These are phyloP conservation scores for Chimonanthus salicifolius DNA, from an alignment of 164 flowering plant genomes.

Conservation along the genomic window DNA sequence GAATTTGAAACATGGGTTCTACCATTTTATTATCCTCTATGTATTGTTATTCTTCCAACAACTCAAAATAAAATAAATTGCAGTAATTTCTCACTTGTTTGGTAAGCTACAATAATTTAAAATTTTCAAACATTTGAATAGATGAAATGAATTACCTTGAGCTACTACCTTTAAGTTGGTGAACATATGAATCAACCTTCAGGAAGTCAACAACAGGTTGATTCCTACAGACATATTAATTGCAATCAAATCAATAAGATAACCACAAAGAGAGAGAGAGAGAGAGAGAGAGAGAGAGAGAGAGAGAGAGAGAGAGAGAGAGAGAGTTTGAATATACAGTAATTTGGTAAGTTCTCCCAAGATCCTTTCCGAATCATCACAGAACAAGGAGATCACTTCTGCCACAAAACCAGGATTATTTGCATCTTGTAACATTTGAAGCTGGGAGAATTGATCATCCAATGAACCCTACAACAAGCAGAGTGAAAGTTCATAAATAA, in stretches of 20 bases:
- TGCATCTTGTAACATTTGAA: slow-evolving; percentile 23
- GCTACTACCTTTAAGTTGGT: slow-evolving; percentile 29
- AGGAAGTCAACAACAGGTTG: slow-evolving; percentile 18
- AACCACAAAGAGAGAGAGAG: too few relatives aligned
- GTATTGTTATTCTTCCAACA: not conserved
- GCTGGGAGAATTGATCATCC: slow-evolving; percentile 25
- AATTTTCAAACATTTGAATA: too few relatives aligned
- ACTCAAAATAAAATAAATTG: not conserved
- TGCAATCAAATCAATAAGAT: not conserved
- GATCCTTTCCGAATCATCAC: slow-evolving; percentile 18
- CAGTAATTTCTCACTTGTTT: not conserved
- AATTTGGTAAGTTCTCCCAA: slow-evolving; percentile 16
- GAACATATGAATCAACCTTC: slow-evolving; percentile 20
- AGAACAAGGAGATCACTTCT: slow-evolving; percentile 23
- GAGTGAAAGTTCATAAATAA: not conserved
- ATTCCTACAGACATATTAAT: slow-evolving; percentile 10
- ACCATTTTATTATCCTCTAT: not conserved
- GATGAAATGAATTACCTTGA: slow-evolving; percentile 16
- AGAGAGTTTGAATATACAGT: slow-evolving; percentile 14
- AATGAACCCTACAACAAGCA: slow-evolving; percentile 14
- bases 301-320: not conserved
- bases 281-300: too few relatives aligned
- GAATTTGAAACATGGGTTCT: not conserved
- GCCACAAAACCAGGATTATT: slow-evolving; percentile 23
- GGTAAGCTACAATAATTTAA: too few relatives aligned